A percentile compares a stretch with the other conserved stretches of the same genome.
These are phyloP conservation scores for Alternaria viburni DNA, from an alignment of 2,329 filamentous ascomycete genomes.

Conservation along the genomic window DNA sequence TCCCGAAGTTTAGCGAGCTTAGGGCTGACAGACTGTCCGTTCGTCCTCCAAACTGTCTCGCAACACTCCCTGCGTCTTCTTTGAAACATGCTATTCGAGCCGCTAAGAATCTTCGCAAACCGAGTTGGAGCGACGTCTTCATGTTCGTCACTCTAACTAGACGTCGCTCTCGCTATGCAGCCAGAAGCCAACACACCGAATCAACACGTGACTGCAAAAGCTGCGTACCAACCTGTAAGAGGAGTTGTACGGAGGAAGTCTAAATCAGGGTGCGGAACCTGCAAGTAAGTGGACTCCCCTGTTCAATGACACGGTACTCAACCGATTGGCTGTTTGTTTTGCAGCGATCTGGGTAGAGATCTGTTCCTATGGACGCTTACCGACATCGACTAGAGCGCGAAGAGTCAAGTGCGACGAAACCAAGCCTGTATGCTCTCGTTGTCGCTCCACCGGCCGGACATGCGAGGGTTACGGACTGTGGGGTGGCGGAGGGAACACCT, in stretches of 20 bases:
- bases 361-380: not conserved
- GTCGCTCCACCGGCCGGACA: conserved; percentile 44
- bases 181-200: not conserved
- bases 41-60: not conserved
- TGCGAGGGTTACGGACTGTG: conserved; percentile 55
- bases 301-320: not conserved
- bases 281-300: conserved; percentile 4
- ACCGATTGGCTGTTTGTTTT: not conserved
- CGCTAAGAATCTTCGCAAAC: not conserved
- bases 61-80: not conserved
- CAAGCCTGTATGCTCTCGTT: conserved; percentile 47
- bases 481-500: conserved; percentile 44
- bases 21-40: not conserved
- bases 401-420: conserved; percentile 48
- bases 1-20: not conserved
- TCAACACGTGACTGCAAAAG: not conserved
- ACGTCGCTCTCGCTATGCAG: not conserved
- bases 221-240: not conserved
- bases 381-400: conserved; percentile 22
- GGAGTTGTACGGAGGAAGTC: not conserved
- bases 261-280: conserved; percentile 8
- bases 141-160: not conserved
- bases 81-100: not conserved
- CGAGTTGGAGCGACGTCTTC: not conserved
- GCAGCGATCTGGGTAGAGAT: not conserved